Base-by-base conservation (phyloP, 495 filamentous ascomycete species). In the Penicillium waksmanii region DNA sequence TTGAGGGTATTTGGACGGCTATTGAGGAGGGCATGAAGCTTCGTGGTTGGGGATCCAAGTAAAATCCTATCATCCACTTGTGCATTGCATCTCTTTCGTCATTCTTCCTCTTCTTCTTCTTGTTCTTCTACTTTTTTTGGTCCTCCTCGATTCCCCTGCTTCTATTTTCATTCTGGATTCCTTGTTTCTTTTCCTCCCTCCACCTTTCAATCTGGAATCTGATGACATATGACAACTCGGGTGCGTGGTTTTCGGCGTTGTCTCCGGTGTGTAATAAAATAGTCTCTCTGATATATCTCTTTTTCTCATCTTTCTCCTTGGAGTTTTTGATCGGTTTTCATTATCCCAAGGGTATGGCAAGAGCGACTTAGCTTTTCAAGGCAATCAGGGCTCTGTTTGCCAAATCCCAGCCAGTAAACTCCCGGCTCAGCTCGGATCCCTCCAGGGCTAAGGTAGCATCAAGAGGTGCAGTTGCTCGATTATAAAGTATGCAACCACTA, bases 1-100 rank as follows among this genome's bases (percentile, higher is more conserved):
- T 97, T 35, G 95, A 98, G 84, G 82, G 82, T 44, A 91, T 98
- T 55, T 98, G 95, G 95, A 89, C 88, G 63, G 80, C 82, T 12
- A 89, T 98, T 63, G 95, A 98, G 80, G 86, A 85, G 62, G 86
- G 88, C 53, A 97, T 98, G 95, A 84, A 85, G 65, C 77, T 78
- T 51, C 90, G 87, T 65, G 95, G 95, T 7, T 97, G 93, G 93
- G 84, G 82, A 78, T 73, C 68, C 12, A 78, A 77, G 47, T 77
- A 64, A 52, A 33, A 34, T 54, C 27, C 36, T 35, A 51, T 13
- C 47, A 43, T 18, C 44, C 42, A 61, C 50, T n/a, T 17, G 12
- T 53, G 1, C 47, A 31, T 19, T 55, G 57, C 46, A 36, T 21
- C 52, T 15, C 23, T 1, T 13, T n/a, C 18, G 56, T 25, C 33